Evolutionary conservation across 495 filamentous ascomycete species (phyloP).

Genomic region (Penicillium dipodomyicola): DNA sequence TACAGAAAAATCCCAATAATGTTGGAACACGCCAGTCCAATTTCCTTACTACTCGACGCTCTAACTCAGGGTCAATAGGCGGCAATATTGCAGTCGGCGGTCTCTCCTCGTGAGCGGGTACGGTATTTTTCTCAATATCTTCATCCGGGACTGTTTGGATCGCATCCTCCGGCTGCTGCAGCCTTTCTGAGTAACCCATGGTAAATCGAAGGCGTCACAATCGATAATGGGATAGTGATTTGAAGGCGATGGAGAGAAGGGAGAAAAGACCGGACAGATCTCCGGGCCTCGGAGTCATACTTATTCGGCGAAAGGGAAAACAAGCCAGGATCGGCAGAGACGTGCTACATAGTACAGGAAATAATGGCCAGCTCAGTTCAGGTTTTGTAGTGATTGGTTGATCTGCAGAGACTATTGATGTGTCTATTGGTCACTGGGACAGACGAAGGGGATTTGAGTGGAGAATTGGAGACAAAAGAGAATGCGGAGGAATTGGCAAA

Average conservation of each 20-base stretch:
- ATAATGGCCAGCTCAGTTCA: background rate
- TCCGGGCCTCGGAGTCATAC: background rate
- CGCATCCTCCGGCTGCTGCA: slow-evolving; percentile 23
- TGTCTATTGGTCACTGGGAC: background rate
- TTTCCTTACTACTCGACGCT: slow-evolving; percentile 58
- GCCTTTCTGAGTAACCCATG: slow-evolving; percentile 36
- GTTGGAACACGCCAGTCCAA: slow-evolving; percentile 54
- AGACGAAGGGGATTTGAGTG: background rate
- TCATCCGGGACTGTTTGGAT: slow-evolving; percentile 22
- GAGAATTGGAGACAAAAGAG: background rate
- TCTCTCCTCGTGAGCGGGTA: slow-evolving; percentile 29
- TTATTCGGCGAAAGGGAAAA: background rate
- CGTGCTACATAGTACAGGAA: background rate
- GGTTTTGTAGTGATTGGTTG: background rate
- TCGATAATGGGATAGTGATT: background rate
- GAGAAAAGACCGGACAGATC: background rate
- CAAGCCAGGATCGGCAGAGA: background rate
- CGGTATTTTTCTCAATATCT: slow-evolving; percentile 36
- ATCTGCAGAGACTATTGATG: background rate
- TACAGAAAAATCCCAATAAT: slow-evolving; percentile 54
- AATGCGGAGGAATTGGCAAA: slow-evolving; percentile 14
- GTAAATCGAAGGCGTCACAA: background rate
- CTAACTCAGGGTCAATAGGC: slow-evolving; percentile 50
- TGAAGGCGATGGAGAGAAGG: background rate
- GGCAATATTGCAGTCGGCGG: slow-evolving; percentile 12